phyloP scores from a whole-genome alignment of 148 eudicot genomes.

The Nyssa sinensis region DNA sequence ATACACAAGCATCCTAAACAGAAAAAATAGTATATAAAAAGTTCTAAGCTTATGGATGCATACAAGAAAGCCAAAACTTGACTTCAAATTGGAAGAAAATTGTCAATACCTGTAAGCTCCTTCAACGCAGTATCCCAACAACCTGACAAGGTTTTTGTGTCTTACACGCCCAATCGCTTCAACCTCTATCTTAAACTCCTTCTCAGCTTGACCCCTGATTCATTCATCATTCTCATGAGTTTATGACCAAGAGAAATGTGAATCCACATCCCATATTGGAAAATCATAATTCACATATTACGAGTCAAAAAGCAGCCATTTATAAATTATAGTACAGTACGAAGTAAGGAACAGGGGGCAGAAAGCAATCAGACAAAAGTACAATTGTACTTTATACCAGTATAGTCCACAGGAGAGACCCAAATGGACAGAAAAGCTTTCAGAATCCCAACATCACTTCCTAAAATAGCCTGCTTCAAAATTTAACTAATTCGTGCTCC shows the following conservation, averaged over 20 bases:
- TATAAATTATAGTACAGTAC: too few species aligned
- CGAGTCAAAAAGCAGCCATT: background rate
- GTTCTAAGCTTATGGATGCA: background rate
- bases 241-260: slow-evolving; percentile 1
- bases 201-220: slow-evolving; percentile 95
- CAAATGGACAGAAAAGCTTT: background rate
- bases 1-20: slow-evolving; percentile 85
- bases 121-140: slow-evolving; percentile 94
- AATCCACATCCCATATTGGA: background rate
- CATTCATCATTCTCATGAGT: slow-evolving; percentile 19
- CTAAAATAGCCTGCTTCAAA: background rate
- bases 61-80: background rate
- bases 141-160: slow-evolving; percentile 91
- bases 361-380: slow-evolving; percentile 17
- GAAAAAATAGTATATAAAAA: background rate
- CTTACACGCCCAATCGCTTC: slow-evolving; percentile 95
- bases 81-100: background rate
- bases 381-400: slow-evolving; percentile 6
- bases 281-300: background rate
- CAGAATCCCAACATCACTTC: background rate
- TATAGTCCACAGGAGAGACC: too few species aligned
- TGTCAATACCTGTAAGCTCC: slow-evolving; percentile 78
- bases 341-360: background rate
- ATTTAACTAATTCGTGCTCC: background rate
- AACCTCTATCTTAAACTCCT: slow-evolving; percentile 91